Conservation (phyloP, 73 alveolate species). For the Symbiodinium natans region DNA sequence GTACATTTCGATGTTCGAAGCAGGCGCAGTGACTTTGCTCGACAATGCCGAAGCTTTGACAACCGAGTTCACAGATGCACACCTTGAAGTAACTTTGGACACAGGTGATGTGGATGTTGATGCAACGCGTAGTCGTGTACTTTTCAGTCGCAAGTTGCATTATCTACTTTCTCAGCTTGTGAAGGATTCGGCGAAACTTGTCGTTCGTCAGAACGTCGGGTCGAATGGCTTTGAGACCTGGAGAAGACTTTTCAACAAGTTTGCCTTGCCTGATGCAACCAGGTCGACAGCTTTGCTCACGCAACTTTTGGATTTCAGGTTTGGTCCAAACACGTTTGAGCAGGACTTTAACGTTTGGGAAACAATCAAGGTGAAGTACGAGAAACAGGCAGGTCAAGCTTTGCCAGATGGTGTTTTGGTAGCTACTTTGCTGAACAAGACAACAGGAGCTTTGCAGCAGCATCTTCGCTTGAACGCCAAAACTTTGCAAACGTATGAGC, state of each 20-base stretch:
- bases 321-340: neutral
- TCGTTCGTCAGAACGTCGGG: neutral
- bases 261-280: slow-evolving; percentile 11
- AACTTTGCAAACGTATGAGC: neutral
- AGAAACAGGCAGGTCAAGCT: neutral
- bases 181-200: neutral
- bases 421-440: slow-evolving; percentile 30
- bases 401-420: slow-evolving; percentile 2
- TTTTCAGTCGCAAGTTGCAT: slow-evolving; percentile 8
- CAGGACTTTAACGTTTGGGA: slow-evolving; percentile 7
- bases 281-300: neutral
- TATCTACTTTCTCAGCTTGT: neutral
- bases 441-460: slow-evolving; percentile 30
- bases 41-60: neutral
- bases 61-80: neutral
- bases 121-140: neutral
- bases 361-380: neutral
- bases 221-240: slow-evolving; percentile 14
- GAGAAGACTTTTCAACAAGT: neutral
- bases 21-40: neutral
- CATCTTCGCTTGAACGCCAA: neutral
- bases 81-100: neutral
- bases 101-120: neutral
- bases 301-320: neutral
- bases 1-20: neutral